Conservation (phyloP, 306 rosid genomes). For the Trifolium dubium region DNA sequence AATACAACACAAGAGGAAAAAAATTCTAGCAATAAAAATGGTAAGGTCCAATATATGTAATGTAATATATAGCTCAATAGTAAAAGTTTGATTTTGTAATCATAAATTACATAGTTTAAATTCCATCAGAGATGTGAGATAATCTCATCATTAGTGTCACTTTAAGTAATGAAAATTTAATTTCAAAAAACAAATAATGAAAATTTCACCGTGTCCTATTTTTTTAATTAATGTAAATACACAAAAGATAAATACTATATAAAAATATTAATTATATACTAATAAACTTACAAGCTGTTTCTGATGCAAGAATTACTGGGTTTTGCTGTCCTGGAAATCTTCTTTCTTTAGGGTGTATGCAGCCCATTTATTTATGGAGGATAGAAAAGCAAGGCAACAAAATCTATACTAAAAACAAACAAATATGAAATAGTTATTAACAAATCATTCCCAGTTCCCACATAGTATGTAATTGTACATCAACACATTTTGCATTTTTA, state of each 20-base stretch:
- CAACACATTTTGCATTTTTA: background rate
- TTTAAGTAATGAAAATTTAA: too few species aligned
- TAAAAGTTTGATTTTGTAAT: too few species aligned
- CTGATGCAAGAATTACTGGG: slow-evolving; percentile 68
- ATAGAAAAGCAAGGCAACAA: slow-evolving; percentile 32
- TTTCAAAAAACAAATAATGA: too few species aligned
- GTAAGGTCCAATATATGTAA: background rate
- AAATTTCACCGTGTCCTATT: too few species aligned
- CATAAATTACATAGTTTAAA: too few species aligned
- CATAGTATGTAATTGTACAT: background rate
- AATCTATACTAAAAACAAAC: background rate
- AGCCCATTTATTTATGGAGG: slow-evolving; percentile 71
- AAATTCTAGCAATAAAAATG: background rate
- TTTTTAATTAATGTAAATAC: too few species aligned
- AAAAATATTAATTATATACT: too few species aligned
- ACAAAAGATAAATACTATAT: background rate
- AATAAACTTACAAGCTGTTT: slow-evolving; percentile 77
- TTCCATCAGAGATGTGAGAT: too few species aligned
- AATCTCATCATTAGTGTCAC: too few species aligned
- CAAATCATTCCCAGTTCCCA: background rate
- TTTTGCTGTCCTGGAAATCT: slow-evolving; percentile 57
- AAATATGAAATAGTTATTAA: background rate
- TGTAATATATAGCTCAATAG: too few species aligned
- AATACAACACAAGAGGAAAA: background rate
- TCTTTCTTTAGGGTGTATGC: slow-evolving; percentile 60